Evolutionary conservation across 2,329 filamentous ascomycete species (phyloP).

Genomic region (Tolypocladium capitatum): DNA sequence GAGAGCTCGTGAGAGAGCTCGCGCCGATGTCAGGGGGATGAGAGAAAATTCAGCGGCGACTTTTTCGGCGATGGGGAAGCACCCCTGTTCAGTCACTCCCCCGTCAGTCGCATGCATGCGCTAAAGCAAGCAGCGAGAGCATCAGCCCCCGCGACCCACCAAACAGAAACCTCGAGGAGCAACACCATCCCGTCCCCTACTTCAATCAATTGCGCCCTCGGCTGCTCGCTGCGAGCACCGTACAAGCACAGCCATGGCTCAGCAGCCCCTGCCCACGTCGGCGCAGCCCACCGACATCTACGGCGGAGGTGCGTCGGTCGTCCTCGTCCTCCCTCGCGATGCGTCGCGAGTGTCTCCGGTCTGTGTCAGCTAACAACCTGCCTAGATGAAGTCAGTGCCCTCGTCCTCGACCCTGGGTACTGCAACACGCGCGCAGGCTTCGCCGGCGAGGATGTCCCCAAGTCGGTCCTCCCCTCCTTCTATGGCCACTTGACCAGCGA

Average conservation of each 20-base stretch:
- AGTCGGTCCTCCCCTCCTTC: constrained; percentile 80
- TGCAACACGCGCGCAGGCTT: constrained; percentile 87
- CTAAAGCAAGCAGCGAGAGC: neutral
- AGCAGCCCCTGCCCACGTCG: constrained; percentile 41
- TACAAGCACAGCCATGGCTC: constrained; percentile 30
- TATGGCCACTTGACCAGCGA: constrained; percentile 52
- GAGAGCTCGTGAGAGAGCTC: neutral
- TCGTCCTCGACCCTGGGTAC: constrained; percentile 92
- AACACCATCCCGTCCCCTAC: too few relatives aligned
- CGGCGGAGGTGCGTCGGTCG: constrained; percentile 38
- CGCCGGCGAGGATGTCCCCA: constrained; percentile 93
- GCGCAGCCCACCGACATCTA: constrained; percentile 49
- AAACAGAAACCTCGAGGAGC: too few relatives aligned
- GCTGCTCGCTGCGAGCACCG: constrained; percentile 1
- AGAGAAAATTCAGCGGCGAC: neutral
- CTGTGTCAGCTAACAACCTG: neutral
- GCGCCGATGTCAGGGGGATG: neutral
- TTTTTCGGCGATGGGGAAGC: neutral
- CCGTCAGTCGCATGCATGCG: neutral
- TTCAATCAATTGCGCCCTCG: neutral
- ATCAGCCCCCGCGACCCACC: neutral
- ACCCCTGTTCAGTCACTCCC: neutral
- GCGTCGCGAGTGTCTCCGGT: neutral
- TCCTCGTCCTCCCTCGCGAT: neutral
- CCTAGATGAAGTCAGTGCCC: constrained; percentile 88